Conservation (phyloP, 2,329 filamentous ascomycete species). For the Zelopaecilomyces penicillatus region DNA sequence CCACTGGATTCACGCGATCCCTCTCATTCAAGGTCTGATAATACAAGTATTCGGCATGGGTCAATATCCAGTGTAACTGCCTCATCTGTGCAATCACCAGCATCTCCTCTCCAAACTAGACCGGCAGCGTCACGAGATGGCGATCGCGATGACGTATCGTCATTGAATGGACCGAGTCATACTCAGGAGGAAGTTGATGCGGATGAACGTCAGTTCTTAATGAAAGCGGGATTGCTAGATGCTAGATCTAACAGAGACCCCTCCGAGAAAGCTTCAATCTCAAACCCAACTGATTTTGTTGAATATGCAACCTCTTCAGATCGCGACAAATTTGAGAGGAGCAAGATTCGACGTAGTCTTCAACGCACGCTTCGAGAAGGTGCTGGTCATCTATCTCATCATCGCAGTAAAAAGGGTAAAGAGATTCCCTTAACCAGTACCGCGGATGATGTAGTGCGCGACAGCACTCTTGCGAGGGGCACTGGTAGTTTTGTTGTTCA, state of each 20-base stretch:
- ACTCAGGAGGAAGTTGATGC: slow-evolving; percentile 48
- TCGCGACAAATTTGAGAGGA: slow-evolving; percentile 47
- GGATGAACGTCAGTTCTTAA: slow-evolving; percentile 57
- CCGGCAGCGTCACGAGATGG: slow-evolving; percentile 14
- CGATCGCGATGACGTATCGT: slow-evolving; percentile 4
- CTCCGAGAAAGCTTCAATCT: slow-evolving; percentile 27
- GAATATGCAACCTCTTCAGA: slow-evolving; percentile 28
- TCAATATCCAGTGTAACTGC: slow-evolving; percentile 24
- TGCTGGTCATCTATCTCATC: slow-evolving; percentile 55
- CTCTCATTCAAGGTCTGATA: slow-evolving; percentile 14
- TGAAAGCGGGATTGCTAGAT: slow-evolving; percentile 58
- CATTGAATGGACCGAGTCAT: slow-evolving; percentile 9
- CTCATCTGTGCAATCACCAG: slow-evolving; percentile 18
- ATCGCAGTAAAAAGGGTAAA: slow-evolving; percentile 68
- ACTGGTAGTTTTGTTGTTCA: slow-evolving; percentile 91
- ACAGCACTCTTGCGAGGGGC: slow-evolving; percentile 67
- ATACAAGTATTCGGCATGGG: slow-evolving; percentile 18
- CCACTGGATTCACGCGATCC: slow-evolving; percentile 18
- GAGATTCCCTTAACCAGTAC: slow-evolving; percentile 34
- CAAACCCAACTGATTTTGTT: slow-evolving; percentile 24
- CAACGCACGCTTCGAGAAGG: slow-evolving; percentile 84
- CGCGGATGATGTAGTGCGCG: slow-evolving; percentile 34
- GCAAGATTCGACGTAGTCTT: slow-evolving; percentile 72
- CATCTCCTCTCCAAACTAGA: slow-evolving; percentile 14
- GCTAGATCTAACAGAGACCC: slow-evolving; percentile 20